phyloP scores from a whole-genome alignment of 1,284 basidiomycete species.

The Coniophora puteana region DNA sequence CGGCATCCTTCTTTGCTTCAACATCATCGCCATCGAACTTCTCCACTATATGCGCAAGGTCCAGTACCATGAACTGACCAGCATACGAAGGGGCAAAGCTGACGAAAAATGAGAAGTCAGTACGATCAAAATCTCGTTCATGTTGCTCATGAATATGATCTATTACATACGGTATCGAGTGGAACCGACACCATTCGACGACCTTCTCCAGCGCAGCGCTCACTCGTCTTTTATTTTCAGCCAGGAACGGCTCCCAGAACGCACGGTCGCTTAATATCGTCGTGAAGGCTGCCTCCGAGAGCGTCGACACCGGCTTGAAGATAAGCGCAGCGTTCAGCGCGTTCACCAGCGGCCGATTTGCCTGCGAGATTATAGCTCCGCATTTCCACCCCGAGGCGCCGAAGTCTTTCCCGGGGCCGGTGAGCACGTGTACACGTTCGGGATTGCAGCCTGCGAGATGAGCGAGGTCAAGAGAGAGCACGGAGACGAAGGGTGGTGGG shows the following conservation, averaged over 20 bases:
- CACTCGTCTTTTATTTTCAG: slow-evolving; percentile 10
- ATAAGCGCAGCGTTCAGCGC: slow-evolving; percentile 3
- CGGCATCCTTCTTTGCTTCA: neutral
- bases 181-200: slow-evolving; percentile 12
- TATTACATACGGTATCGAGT: slow-evolving; percentile 10
- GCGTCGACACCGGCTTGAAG: slow-evolving; percentile 10
- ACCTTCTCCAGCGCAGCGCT: slow-evolving; percentile 9
- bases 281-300: slow-evolving; percentile 11
- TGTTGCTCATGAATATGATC: neutral
- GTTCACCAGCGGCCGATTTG: slow-evolving; percentile 7
- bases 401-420: slow-evolving; percentile 13
- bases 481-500: slow-evolving; percentile 10
- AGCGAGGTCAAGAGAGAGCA: slow-evolving; percentile 8
- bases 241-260: slow-evolving; percentile 11
- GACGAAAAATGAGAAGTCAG: neutral
- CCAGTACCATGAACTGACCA: neutral
- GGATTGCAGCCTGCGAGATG: slow-evolving; percentile 2
- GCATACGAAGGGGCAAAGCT: neutral
- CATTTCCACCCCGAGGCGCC: slow-evolving; percentile 13
- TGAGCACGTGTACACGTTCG: slow-evolving; percentile 12
- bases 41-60: neutral
- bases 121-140: neutral
- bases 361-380: slow-evolving; percentile 11
- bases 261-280: slow-evolving; percentile 9
- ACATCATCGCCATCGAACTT: neutral